Evolutionary conservation across 2,329 filamentous ascomycete species (phyloP), one percentile per base, ranked within the genome.

Genomic region (Hortaea werneckii): DNA sequence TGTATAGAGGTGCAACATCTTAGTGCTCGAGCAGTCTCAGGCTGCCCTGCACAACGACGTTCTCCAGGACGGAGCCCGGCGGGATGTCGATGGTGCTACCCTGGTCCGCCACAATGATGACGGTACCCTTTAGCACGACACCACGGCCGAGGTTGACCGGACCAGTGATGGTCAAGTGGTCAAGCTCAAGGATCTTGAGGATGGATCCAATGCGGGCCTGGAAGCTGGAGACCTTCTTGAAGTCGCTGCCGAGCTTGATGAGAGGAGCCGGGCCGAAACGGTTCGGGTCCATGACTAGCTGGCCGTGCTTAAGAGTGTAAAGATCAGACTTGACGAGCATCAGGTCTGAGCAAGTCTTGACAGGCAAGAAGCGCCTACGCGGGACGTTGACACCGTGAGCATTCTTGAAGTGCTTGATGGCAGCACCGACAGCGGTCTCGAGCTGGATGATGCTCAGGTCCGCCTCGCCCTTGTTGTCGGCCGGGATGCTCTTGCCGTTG

Each of bases 271-370:
- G 89, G 56, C 92, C 92, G 69, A 98, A 96, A 58, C 92, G 87
- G 75, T 83, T 89, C 57, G 88, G 82, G 78, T 94, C 94, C 74
- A 98, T 94, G 66, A 95, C 80, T 55, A 98, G 81, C 76, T 96
- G 90, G 57, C 92, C 92, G 74, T 98, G 92, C 81, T 95, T 92
- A 59, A 98, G 81, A 7, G 88, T 94, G 81, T 98, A 98, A 50
- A 98, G 80, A 65, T 98, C 92, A 27, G 92, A 96, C 80, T 98
- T 98, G 79, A 98, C 92, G 51, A 98, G 84, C 88, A 98, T 94
- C 55, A 98, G 78, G 67, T 98, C 92, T 44, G 92, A 98, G 80
- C 90, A 98, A 20, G 92, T 98, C 86, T 98, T 98, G 76, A 98
- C 92, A 51, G 92, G 92, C 76, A 98, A 79, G 86, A 98, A 98